Evolutionary conservation across 768 basidiomycete species (phyloP), one percentile per base, ranked within the genome.

Genomic region (Tylopilus balloui): DNA sequence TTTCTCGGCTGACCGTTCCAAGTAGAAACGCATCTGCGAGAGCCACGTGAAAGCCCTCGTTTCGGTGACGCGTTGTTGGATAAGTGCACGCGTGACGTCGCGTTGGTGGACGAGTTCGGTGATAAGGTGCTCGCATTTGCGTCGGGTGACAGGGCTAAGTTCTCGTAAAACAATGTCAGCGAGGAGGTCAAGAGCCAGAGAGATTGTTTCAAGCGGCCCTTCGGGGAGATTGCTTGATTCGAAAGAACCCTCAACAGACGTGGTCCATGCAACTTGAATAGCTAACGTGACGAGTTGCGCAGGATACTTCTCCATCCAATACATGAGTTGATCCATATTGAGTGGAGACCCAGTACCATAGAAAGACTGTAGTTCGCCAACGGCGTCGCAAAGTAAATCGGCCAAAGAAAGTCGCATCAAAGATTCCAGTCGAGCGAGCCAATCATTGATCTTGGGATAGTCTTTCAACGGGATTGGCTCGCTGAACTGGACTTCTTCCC

Each of bases 41-140:
- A 98, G 72, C 96, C 96, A 99, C 2, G 82, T 79, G 67, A 98
- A 99, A 38, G 78, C 78, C 57, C 80, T 83, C 49, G 80, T 67
- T 53, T 91, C 86, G 4, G 70, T 48, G 13, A 88, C 77, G 24
- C 75, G 69, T 59, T 84, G 79, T 50, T 81, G 76, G 47, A 88
- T 78, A 47, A 98, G 83, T 12, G 77, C 72, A 12, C 96, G 86
- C 32, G 84, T 86, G 34, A 98, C 95, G 68, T 99, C 96, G 54
- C 96, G 81, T 65, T 99, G 93, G 67, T 99, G 96, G 32, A 98
- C 96, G 13, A 99, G 81, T 66, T 99, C 96, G 0, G 95, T 98
- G 73, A 99, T 97, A 55, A 99, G 81, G 61, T 98, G 94, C 58
- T 99, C 96, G 74, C 93, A 94, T 71, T 99, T 99, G 56, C 90